These are phyloP conservation scores for Sambucus nigra DNA, from an alignment of 129 eudicot species.

Conservation along the genomic window DNA sequence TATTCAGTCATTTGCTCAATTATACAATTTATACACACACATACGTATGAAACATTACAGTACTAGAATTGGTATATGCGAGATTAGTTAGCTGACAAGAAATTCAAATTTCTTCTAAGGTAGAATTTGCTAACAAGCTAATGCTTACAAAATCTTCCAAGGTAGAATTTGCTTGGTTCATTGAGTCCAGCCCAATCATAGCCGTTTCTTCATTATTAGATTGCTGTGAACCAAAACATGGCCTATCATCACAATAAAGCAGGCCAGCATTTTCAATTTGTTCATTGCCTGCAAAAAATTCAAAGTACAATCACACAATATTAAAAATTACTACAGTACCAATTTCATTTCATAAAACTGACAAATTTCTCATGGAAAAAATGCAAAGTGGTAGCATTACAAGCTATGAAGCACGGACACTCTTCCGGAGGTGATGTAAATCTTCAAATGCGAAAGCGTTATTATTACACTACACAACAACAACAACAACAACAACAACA, in stretches of 20 bases:
- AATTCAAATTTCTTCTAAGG: no score
- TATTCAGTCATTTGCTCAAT: background rate
- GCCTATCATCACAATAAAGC: slow-evolving; percentile 18
- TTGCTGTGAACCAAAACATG: slow-evolving; percentile 12
- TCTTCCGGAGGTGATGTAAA: no score
- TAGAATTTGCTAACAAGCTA: background rate
- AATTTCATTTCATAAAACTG: background rate
- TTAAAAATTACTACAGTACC: background rate
- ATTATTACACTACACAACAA: no score
- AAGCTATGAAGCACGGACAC: no score
- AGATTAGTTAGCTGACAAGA: no score
- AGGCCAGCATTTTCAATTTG: slow-evolving; percentile 17
- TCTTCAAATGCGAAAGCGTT: no score
- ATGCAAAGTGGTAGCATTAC: background rate
- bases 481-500: no score
- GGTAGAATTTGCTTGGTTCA: slow-evolving; percentile 91
- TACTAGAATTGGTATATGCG: background rate
- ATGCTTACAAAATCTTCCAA: slow-evolving; percentile 86
- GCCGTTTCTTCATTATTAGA: slow-evolving; percentile 30
- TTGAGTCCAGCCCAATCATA: slow-evolving; percentile 53
- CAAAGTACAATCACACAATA: background rate
- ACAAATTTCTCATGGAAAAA: background rate
- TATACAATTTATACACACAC: background rate
- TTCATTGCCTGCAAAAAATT: slow-evolving; percentile 28
- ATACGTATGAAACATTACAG: no score